Evolutionary conservation across 2,329 filamentous ascomycete species (phyloP).

Genomic region (Sarocladium kiliense): DNA sequence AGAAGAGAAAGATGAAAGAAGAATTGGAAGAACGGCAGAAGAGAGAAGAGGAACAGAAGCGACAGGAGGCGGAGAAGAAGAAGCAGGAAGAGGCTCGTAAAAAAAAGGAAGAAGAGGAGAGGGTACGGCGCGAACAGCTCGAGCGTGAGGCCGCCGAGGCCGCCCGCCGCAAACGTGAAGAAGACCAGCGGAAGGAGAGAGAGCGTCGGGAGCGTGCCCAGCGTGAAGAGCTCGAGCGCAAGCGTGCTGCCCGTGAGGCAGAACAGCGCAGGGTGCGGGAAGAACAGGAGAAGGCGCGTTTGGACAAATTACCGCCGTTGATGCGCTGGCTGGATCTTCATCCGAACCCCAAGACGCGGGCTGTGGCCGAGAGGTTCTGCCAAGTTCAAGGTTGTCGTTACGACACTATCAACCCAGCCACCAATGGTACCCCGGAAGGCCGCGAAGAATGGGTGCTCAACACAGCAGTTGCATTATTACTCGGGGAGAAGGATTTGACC

Average conservation of each 20-base stretch:
- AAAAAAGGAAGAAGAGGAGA: constrained; percentile 14
- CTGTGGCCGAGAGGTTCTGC: constrained; percentile 49
- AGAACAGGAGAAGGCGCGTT: constrained; percentile 48
- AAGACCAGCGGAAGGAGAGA: constrained; percentile 45
- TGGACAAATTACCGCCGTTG: constrained; percentile 54
- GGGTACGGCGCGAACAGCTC: constrained; percentile 23
- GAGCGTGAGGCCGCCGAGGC: constrained; percentile 43
- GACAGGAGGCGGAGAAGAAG: constrained; percentile 26
- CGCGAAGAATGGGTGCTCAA: constrained; percentile 64
- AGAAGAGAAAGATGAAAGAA: constrained; percentile 19
- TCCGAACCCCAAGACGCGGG: constrained; percentile 43
- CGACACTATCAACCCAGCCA: constrained; percentile 53
- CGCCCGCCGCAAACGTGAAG: constrained; percentile 45
- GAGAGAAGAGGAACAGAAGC: constrained; percentile 29
- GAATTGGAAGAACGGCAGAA: constrained; percentile 25
- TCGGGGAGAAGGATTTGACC: constrained; percentile 59
- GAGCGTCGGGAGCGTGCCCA: constrained; percentile 40
- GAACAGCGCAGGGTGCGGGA: constrained; percentile 45
- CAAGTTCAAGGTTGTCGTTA: constrained; percentile 57
- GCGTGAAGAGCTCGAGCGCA: constrained; percentile 42
- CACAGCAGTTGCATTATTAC: constrained; percentile 56
- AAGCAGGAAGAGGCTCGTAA: constrained; percentile 17
- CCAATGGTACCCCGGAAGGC: constrained; percentile 45
- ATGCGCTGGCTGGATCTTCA: constrained; percentile 55
- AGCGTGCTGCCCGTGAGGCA: constrained; percentile 44